phyloP scores from a whole-genome alignment of 1,284 basidiomycete species.

The Exsudoporus floridanus region DNA sequence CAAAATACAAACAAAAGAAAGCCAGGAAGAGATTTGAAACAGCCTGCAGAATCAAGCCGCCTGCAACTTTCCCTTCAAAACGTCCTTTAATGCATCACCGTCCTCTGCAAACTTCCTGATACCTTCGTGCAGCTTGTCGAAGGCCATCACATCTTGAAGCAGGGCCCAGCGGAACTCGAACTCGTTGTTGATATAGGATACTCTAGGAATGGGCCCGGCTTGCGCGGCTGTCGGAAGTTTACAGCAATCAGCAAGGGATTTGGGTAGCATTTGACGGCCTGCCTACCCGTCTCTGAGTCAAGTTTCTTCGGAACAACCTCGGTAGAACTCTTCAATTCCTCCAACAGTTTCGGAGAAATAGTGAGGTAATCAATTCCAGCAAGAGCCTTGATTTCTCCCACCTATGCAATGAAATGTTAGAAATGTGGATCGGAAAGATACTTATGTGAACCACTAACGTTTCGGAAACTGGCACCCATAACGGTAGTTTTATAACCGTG shows the following conservation, averaged over 20 bases:
- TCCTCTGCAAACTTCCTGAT: conserved; percentile 98
- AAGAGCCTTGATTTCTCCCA: conserved; percentile 90
- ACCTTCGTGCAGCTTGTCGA: conserved; percentile 96
- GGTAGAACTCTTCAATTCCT: conserved; percentile 85
- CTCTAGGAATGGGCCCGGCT: conserved; percentile 70
- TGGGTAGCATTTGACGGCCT: too few relatives aligned
- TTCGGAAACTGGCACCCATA: conserved; percentile 99
- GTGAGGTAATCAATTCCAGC: conserved; percentile 98
- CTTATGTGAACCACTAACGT: too few relatives aligned
- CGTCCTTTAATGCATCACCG: conserved; percentile 86
- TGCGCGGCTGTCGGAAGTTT: too few relatives aligned
- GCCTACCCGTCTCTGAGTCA: too few relatives aligned
- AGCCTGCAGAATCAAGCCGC: conserved; percentile 9
- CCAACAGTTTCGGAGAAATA: conserved; percentile 87
- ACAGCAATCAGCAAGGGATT: too few relatives aligned
- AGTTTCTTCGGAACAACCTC: conserved; percentile 85
- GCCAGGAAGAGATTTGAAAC: background rate
- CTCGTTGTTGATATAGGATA: conserved; percentile 89
- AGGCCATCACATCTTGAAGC: conserved; percentile 91
- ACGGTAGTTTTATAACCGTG: conserved; percentile 98
- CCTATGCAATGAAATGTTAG: too few relatives aligned
- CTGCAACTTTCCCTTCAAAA: conserved; percentile 79
- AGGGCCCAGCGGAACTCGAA: conserved; percentile 93
- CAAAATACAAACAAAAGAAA: background rate
- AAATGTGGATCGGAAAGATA: too few relatives aligned